phyloP scores from a whole-genome alignment of 208 protist species.

The Leishmania amazonensis region DNA sequence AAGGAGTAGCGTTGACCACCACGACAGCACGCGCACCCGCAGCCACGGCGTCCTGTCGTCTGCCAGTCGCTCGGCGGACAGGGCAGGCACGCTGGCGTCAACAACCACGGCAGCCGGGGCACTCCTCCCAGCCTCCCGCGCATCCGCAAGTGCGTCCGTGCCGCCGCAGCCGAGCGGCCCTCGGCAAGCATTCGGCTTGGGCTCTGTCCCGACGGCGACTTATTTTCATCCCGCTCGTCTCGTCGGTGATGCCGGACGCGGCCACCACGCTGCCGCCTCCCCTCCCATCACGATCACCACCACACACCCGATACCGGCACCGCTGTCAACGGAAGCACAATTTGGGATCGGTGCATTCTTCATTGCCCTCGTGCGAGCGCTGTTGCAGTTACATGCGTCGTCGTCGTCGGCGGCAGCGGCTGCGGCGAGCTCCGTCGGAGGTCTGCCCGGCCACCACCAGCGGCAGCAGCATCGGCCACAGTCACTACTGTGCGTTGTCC shows the following conservation, averaged over 20 bases:
- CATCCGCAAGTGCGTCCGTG: background rate
- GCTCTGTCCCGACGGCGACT: background rate
- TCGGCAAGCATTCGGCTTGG: background rate
- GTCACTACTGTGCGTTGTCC: constrained; percentile 21
- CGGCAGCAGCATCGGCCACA: background rate
- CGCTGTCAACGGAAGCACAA: constrained; percentile 43
- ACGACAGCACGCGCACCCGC: background rate
- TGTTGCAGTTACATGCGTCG: constrained; percentile 23
- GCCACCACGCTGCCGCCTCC: background rate
- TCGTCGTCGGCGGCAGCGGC: background rate
- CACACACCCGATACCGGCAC: constrained; percentile 6
- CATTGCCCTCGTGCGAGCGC: constrained; percentile 31
- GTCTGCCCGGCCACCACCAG: background rate
- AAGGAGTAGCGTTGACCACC: background rate
- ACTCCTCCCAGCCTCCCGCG: background rate
- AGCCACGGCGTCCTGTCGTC: background rate
- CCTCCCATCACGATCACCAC: background rate
- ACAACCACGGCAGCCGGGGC: background rate
- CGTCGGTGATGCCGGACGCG: background rate
- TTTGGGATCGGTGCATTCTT: constrained; percentile 44
- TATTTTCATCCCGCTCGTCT: background rate
- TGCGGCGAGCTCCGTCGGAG: background rate
- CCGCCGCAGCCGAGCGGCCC: background rate
- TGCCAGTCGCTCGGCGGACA: background rate
- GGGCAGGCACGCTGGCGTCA: background rate